Evolutionary conservation across 306 rosid genomes (phyloP), one percentile per base, ranked within the genome.

Genomic region (Sicyos edulis): DNA sequence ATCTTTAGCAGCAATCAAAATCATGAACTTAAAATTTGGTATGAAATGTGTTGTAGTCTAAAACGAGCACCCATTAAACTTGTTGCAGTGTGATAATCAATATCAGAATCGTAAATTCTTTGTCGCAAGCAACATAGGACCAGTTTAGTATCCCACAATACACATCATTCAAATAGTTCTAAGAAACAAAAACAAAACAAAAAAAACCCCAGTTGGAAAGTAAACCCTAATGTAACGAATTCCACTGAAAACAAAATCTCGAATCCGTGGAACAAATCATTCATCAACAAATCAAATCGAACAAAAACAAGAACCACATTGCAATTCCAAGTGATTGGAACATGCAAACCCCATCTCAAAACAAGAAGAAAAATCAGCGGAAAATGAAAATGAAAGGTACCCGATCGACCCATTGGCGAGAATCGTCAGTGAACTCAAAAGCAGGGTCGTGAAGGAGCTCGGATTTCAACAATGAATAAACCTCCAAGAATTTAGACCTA

Each of bases 371-470:
- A 1, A 20, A 70, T 8, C 15, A 16, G 74, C 26, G 7, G 12
- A 54, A 42, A 49, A 21, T 65, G 13, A 17, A 74, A 40, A 75
- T 10, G 54, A 3, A 17, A 49, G 53, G 17, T 65, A 83, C 87
- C 81, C 73, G 76, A 1, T 78, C 82, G 57, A 80, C 68, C 87
- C 85, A 83, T 75, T 83, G 84, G 60, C 85, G 82, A 53, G 87
- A 80, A 51, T 66, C 84, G 12, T 83, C 81, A 0, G 87, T 80
- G 77, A 80, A 83, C 37, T 83, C 85, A 60, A 83, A 83, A 76
- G 78, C 85, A 68, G 84, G 79, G 51, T 83, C 87, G 26, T 80
- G 70, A 72, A 83, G 73, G 26, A 83, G 84, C 81, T 83, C 87
- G 5, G 83, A 66, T 76, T 83, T 83, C 82, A 83, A 58, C 54